Percentiles rank a stretch among this genome's conserved stretches.
phyloP scores from a whole-genome alignment of 441 rosid species.

The Gossypium davidsonii region DNA sequence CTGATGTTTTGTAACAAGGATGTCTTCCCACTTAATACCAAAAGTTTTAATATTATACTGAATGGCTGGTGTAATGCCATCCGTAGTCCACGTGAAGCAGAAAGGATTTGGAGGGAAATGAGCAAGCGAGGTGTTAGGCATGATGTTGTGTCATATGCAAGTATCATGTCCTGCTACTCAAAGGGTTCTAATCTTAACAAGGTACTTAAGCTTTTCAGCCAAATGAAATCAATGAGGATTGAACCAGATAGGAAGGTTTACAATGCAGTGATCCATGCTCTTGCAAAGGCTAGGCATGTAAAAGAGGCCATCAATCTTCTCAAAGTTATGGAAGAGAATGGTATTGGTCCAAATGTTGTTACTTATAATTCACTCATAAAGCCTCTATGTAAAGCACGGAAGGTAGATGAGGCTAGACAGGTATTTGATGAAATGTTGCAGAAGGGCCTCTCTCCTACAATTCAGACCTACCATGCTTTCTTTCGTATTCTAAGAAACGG shows the following conservation, averaged over 20 bases:
- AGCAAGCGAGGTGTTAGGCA: conserved; percentile 43
- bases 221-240: conserved; percentile 52
- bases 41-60: conserved; percentile 79
- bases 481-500: conserved; percentile 49
- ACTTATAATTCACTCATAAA: conserved; percentile 78
- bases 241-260: conserved; percentile 81
- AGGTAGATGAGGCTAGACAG: conserved; percentile 50
- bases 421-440: conserved; percentile 66
- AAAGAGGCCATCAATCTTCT: conserved; percentile 55
- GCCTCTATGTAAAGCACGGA: conserved; percentile 66
- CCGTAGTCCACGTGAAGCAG: conserved; percentile 65
- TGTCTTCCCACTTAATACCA: conserved; percentile 58
- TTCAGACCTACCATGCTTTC: conserved; percentile 76
- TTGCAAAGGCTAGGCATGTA: conserved; percentile 65
- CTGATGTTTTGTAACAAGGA: conserved; percentile 66
- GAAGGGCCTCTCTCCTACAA: conserved; percentile 46
- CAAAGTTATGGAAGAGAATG: conserved; percentile 72
- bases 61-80: conserved; percentile 89
- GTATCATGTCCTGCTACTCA: conserved; percentile 75
- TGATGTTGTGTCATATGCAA: conserved; percentile 68
- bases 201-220: conserved; percentile 62
- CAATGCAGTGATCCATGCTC: conserved; percentile 74
- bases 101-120: conserved; percentile 86
- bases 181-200: conserved; percentile 57
- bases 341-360: conserved; percentile 53